Conservation (phyloP, 2,329 filamentous ascomycete genomes). For the Clonostachys rosea region DNA sequence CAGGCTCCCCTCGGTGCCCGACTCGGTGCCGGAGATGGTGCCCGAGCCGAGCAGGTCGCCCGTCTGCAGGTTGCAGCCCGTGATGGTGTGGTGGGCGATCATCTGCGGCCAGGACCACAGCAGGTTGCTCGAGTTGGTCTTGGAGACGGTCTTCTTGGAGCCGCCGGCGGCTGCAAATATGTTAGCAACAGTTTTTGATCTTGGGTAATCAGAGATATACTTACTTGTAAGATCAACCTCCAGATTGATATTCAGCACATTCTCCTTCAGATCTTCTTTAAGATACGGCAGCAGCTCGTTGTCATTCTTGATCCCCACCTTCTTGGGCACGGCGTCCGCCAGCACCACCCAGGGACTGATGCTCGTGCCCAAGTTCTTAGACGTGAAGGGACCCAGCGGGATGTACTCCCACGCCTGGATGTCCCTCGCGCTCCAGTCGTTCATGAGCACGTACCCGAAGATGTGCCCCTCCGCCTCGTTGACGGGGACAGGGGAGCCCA, state of each 20-base stretch:
- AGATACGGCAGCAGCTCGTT: slow-evolving; percentile 36
- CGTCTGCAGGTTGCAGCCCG: slow-evolving; percentile 68
- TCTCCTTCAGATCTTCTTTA: slow-evolving; percentile 43
- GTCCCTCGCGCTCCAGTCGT: slow-evolving; percentile 55
- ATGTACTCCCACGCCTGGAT: slow-evolving; percentile 52
- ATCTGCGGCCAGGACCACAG: slow-evolving; percentile 82
- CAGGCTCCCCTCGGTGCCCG: slow-evolving; percentile 63
- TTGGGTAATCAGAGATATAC: slow-evolving; percentile 5
- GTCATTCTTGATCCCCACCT: slow-evolving; percentile 20
- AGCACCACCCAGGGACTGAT: slow-evolving; percentile 52
- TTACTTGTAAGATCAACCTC: slow-evolving; percentile 32
- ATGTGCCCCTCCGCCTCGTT: slow-evolving; percentile 55
- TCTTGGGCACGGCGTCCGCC: slow-evolving; percentile 5
- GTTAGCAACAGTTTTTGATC: slow-evolving; percentile 3
- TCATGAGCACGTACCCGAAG: slow-evolving; percentile 44
- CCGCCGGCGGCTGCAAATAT: slow-evolving; percentile 17
- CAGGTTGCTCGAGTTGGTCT: slow-evolving; percentile 37
- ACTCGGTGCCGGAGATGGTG: slow-evolving; percentile 64
- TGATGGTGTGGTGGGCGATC: slow-evolving; percentile 76
- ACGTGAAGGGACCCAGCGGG: slow-evolving; percentile 52
- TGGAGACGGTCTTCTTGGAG: slow-evolving; percentile 21
- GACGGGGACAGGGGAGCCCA: slow-evolving; percentile 64
- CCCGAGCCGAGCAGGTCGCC: slow-evolving; percentile 76
- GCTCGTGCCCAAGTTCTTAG: slow-evolving; percentile 50
- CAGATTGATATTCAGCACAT: slow-evolving; percentile 27